Percentiles rank a stretch among this genome's conserved stretches.
phyloP scores from a whole-genome alignment of 2,329 filamentous ascomycete genomes.

The Ophiostoma angusticollis region DNA sequence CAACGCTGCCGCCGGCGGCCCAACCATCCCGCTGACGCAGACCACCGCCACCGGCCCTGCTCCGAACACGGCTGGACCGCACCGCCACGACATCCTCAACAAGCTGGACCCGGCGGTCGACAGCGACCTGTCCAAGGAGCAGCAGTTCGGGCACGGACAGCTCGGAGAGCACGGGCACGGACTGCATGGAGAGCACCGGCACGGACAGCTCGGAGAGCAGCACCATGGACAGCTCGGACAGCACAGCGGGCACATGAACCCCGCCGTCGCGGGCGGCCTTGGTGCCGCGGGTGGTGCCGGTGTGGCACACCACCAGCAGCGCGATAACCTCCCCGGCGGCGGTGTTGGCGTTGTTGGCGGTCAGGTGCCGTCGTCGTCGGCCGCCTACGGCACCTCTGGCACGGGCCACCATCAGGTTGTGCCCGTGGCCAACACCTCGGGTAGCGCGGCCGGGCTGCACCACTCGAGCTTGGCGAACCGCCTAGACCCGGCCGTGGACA shows the following conservation, averaged over 20 bases:
- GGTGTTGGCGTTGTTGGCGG: neutral
- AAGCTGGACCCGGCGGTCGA: constrained; percentile 30
- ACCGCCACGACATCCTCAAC: constrained; percentile 28
- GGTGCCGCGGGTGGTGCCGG: constrained; percentile 1
- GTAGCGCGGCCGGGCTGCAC: constrained; percentile 29
- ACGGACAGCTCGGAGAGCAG: too few species aligned
- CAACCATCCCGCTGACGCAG: constrained; percentile 6
- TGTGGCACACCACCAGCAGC: constrained; percentile 5
- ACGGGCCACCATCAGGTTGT: neutral
- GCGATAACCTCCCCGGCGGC: constrained; percentile 18
- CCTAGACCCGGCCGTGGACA: constrained; percentile 38
- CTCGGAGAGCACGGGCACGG: neutral
- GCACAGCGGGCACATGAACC: neutral
- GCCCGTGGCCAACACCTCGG: constrained; percentile 14
- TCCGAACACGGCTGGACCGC: constrained; percentile 29
- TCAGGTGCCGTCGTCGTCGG: neutral
- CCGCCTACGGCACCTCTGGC: neutral
- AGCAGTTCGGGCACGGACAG: neutral
- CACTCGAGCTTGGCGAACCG: constrained; percentile 28
- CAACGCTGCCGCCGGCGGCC: constrained; percentile 1
- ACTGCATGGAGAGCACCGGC: neutral
- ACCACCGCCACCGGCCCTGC: constrained; percentile 16
- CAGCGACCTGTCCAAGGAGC: constrained; percentile 17
- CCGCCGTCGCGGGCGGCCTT: neutral
- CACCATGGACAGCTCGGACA: neutral